These are phyloP conservation scores for Solanum clarkiae DNA, from an alignment of 257 asterid species.

Conservation along the genomic window DNA sequence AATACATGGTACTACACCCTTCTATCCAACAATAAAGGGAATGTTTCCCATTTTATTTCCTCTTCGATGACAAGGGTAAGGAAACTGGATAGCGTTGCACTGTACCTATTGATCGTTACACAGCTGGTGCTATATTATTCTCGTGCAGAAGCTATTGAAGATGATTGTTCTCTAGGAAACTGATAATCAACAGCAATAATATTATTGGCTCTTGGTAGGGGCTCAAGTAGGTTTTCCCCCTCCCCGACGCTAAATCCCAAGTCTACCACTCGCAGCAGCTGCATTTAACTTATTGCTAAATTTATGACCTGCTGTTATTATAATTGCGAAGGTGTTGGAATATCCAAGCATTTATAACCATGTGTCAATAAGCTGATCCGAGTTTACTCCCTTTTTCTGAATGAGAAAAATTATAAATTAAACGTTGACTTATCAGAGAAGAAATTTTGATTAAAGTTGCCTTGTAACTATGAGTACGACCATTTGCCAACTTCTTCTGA, in stretches of 20 bases:
- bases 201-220: not conserved
- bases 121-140: not conserved
- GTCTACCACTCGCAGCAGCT: not conserved
- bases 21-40: not conserved
- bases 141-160: not conserved
- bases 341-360: not conserved
- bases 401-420: not conserved
- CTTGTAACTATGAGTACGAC: not conserved
- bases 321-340: not conserved
- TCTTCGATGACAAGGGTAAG: not conserved
- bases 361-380: not conserved
- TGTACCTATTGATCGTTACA: not conserved
- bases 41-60: not conserved
- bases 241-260: not conserved
- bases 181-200: not conserved
- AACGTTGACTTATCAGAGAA: not conserved
- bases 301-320: not conserved
- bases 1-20: not conserved
- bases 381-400: not conserved
- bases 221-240: not conserved
- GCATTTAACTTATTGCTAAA: not conserved
- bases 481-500: not conserved
- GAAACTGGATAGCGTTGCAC: not conserved
- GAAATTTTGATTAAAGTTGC: not conserved
- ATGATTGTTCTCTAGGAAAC: not conserved